phyloP scores from a whole-genome alignment of 1,284 basidiomycete species.

The Lentinula novae-zelandiae region DNA sequence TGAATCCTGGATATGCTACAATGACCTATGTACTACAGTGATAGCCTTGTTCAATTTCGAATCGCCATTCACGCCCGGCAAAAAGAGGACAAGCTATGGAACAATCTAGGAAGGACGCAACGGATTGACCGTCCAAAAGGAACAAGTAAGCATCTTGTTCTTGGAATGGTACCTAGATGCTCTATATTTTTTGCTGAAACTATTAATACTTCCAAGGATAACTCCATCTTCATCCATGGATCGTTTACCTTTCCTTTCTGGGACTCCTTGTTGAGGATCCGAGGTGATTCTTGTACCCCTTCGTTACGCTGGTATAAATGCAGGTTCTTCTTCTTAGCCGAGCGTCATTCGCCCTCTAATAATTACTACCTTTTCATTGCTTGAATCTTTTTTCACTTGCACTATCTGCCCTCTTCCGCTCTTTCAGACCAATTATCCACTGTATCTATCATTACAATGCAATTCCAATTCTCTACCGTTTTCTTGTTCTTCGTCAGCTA shows the following conservation, averaged over 20 bases:
- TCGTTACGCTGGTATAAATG: neutral
- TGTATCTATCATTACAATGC: neutral
- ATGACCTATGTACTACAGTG: neutral
- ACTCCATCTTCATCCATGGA: neutral
- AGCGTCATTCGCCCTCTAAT: neutral
- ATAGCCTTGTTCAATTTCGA: too few species aligned
- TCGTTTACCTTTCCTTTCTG: neutral
- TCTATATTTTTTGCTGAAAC: neutral
- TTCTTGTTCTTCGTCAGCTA: neutral
- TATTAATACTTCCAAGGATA: neutral
- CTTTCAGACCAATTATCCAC: neutral
- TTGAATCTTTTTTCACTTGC: neutral
- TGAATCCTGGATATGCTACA: neutral
- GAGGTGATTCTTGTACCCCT: neutral
- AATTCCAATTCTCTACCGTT: constrained; percentile 3
- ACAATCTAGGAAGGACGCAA: neutral
- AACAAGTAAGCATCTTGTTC: constrained; percentile 5
- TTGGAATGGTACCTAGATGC: constrained; percentile 4
- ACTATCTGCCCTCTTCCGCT: neutral
- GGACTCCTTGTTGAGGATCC: neutral
- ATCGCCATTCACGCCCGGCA: neutral
- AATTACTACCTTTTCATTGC: neutral
- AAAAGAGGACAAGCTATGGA: neutral
- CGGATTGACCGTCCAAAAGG: neutral
- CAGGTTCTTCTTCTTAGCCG: neutral